Evolutionary conservation across 805 yeast species (phyloP), one percentile per base, ranked within the genome.

Genomic region (Candida ficus): DNA sequence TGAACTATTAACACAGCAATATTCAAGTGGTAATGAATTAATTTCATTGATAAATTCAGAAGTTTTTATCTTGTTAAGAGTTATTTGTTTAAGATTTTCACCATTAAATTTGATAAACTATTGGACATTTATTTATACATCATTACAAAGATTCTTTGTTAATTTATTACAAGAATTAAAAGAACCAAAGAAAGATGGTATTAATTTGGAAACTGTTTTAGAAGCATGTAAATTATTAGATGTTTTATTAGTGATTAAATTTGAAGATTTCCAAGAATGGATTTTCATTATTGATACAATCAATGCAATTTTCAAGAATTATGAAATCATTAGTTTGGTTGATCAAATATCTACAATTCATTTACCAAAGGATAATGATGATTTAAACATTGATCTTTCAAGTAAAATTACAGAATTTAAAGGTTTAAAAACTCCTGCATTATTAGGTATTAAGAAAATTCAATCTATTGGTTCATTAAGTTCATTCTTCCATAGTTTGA

Each of bases 201-300:
- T 60, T 2, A 52, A 75, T 22, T 52, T 70, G 26, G 56, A 53
- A 19, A 54, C 75, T 12, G 49, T 78, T 3, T 63, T 82, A 26
- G 74, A 75, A 41, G 84, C 83, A 0, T 81, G 88, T 53, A 91
- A 90, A 58, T 64, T 93, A 13, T 64, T 93, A 35, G 99, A 91
- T 56, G 71, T 84, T 23, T 58, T 89, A 18, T 58, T 91, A 17
- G 67, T 83, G 2, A 50, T 89, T 42, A 76, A 79, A 28, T 71
- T 72, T 31, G 97, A 90, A 56, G 95, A 88, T 71, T 91, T 67
- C 81, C 62, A 76, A 46, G 93, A 88, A 53, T 91, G 98, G 98
- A 65, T 93, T 2, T 93, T 88, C 55, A 75, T 91, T 10, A 71
- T 80, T 21, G 87, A 83, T 50, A 78, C 76, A 14, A 69, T 78